Percentiles rank a stretch among this genome's conserved stretches.
These are phyloP conservation scores for Diphasiastrum complanatum DNA, from an alignment of 83 land plant genomes.

Conservation along the genomic window DNA sequence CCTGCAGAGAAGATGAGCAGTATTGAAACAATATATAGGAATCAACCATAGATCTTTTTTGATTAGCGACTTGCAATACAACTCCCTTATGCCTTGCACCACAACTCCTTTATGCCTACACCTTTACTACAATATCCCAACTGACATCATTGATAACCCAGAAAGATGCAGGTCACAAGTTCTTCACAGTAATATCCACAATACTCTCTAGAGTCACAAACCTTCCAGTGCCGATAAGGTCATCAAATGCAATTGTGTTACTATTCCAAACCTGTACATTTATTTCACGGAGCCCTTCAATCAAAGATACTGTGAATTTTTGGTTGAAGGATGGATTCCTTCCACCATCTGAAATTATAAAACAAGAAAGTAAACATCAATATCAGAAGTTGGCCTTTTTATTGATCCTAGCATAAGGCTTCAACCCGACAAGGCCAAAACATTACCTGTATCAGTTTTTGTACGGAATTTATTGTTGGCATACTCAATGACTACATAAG, in stretches of 20 bases:
- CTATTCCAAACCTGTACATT: slow-evolving; percentile 37
- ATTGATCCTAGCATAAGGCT: too few relatives aligned
- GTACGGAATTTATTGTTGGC: slow-evolving; percentile 56
- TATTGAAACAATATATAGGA: too few relatives aligned
- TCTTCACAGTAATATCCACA: too few relatives aligned
- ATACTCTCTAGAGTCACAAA: too few relatives aligned
- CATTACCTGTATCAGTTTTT: slow-evolving; percentile 73
- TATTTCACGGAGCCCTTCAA: slow-evolving; percentile 35
- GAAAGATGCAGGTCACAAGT: not conserved
- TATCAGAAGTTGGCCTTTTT: too few relatives aligned
- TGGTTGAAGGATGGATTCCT: slow-evolving; percentile 37
- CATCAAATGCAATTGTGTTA: slow-evolving; percentile 30
- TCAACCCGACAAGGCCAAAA: too few relatives aligned
- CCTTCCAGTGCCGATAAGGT: slow-evolving; percentile 35
- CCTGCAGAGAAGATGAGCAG: too few relatives aligned
- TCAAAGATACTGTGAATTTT: slow-evolving; percentile 24
- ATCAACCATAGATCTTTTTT: too few relatives aligned
- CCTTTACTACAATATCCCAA: too few relatives aligned
- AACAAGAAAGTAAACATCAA: too few relatives aligned
- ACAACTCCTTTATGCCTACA: too few relatives aligned
- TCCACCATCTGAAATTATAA: slow-evolving; percentile 47
- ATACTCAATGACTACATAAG: slow-evolving; percentile 83
- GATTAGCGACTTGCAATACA: slow-evolving; percentile 2
- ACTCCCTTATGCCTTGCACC: too few relatives aligned
- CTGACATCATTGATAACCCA: not conserved